Evolutionary conservation across 1,284 basidiomycete genomes (phyloP).

Genomic region (Cutaneotrichosporon spelunceum): DNA sequence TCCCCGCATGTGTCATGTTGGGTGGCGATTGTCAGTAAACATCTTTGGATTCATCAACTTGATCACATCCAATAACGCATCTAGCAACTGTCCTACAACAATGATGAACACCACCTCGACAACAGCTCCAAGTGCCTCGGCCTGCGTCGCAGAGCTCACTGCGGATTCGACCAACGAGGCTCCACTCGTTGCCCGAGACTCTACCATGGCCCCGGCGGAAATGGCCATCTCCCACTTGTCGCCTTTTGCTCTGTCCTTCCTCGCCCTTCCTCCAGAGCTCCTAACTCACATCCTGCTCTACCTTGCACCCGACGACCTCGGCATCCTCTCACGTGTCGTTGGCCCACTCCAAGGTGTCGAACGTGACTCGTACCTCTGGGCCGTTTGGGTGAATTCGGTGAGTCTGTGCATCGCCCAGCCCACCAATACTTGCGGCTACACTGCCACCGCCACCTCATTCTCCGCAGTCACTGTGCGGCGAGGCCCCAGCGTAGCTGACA

Average conservation of each 20-base stretch:
- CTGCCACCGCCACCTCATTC: neutral
- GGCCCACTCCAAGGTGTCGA: slow-evolving; percentile 26
- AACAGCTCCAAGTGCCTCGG: neutral
- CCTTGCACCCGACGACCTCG: slow-evolving; percentile 31
- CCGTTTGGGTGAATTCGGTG: slow-evolving; percentile 25
- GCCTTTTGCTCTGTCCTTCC: slow-evolving; percentile 20
- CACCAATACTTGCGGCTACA: neutral
- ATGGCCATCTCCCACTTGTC: neutral
- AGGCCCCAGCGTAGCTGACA: neutral
- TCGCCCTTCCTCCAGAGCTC: slow-evolving; percentile 27
- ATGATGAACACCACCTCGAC: neutral
- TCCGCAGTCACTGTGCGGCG: neutral
- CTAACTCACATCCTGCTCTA: slow-evolving; percentile 28
- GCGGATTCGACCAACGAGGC: neutral
- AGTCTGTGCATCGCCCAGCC: slow-evolving; percentile 4
- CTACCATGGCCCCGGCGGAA: neutral
- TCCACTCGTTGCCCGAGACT: neutral
- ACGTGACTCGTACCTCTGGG: slow-evolving; percentile 25
- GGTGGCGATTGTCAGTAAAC: neutral
- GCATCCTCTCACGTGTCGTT: slow-evolving; percentile 26
- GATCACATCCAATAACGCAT: neutral
- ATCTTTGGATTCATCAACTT: neutral
- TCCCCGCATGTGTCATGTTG: neutral
- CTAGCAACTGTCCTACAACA: neutral
- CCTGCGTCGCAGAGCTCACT: neutral